These are phyloP conservation scores for Rosa chinensis DNA, from an alignment of 306 rosid species.

Conservation along the genomic window DNA sequence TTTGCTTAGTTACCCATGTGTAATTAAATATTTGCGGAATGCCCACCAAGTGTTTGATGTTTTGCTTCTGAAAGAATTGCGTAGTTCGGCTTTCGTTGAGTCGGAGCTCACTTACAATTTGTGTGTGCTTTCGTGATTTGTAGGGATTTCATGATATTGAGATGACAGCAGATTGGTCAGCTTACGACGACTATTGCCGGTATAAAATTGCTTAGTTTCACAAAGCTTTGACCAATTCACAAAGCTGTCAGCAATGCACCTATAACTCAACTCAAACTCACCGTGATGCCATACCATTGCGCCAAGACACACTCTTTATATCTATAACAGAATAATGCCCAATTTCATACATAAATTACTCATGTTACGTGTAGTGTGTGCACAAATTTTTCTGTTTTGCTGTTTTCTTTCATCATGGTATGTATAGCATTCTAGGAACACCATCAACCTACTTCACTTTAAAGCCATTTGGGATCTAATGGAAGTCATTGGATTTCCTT, in stretches of 20 bases:
- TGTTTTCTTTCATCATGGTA: neutral
- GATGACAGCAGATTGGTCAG: slow-evolving; percentile 64
- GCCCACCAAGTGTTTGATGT: slow-evolving; percentile 39
- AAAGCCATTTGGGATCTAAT: neutral
- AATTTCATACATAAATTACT: neutral
- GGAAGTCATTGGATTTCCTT: too few species aligned
- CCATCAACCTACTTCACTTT: neutral
- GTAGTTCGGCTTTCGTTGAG: neutral
- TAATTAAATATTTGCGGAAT: neutral
- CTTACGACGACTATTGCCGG: slow-evolving; percentile 74
- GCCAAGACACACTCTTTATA: neutral
- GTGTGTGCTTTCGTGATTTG: slow-evolving; percentile 19
- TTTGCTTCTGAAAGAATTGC: slow-evolving; percentile 25
- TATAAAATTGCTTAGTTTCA: slow-evolving; percentile 23
- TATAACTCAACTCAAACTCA: neutral
- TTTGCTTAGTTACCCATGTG: too few species aligned
- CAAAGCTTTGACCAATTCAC: neutral
- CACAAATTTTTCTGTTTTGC: neutral
- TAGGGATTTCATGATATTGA: slow-evolving; percentile 66
- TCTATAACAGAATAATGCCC: neutral
- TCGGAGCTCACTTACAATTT: neutral
- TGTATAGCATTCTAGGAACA: neutral
- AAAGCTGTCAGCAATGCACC: neutral
- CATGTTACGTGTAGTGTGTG: neutral
- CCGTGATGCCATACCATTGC: neutral